phyloP scores from a whole-genome alignment of 2,329 filamentous ascomycete species.

The Chaetoscypha palmicola region DNA sequence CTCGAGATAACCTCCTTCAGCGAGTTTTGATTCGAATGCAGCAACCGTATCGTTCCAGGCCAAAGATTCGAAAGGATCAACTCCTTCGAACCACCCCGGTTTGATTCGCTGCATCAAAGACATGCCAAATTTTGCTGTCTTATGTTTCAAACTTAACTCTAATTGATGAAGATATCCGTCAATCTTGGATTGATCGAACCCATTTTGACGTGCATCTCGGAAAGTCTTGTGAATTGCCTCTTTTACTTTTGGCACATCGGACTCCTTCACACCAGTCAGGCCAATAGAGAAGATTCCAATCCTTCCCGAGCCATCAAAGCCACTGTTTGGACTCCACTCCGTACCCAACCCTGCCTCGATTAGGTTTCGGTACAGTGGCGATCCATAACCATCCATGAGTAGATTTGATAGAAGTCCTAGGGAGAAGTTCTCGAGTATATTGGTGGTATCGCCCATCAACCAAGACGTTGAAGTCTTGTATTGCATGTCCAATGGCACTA shows the following conservation, averaged over 20 bases:
- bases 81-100: conserved; percentile 90
- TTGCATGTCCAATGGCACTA: conserved; percentile 80
- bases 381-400: conserved; percentile 90
- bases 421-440: conserved; percentile 84
- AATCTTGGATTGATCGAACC: conserved; percentile 85
- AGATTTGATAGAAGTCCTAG: conserved; percentile 75
- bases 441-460: conserved; percentile 75
- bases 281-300: conserved; percentile 84
- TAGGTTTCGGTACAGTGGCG: conserved; percentile 80
- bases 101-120: conserved; percentile 82
- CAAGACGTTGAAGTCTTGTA: conserved; percentile 92
- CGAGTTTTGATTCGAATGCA: conserved; percentile 71
- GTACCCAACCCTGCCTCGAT: conserved; percentile 86
- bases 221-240: conserved; percentile 67
- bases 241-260: conserved; percentile 71
- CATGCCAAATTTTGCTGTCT: conserved; percentile 93
- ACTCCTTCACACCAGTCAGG: conserved; percentile 78
- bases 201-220: conserved; percentile 60
- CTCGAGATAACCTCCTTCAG: conserved; percentile 74
- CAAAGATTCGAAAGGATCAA: conserved; percentile 83
- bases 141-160: conserved; percentile 89
- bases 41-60: conserved; percentile 86
- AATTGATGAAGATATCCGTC: conserved; percentile 91
- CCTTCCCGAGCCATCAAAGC: conserved; percentile 74
- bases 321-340: conserved; percentile 91